phyloP scores from a whole-genome alignment of 257 asterid species.

The Ligustrum vulgare region DNA sequence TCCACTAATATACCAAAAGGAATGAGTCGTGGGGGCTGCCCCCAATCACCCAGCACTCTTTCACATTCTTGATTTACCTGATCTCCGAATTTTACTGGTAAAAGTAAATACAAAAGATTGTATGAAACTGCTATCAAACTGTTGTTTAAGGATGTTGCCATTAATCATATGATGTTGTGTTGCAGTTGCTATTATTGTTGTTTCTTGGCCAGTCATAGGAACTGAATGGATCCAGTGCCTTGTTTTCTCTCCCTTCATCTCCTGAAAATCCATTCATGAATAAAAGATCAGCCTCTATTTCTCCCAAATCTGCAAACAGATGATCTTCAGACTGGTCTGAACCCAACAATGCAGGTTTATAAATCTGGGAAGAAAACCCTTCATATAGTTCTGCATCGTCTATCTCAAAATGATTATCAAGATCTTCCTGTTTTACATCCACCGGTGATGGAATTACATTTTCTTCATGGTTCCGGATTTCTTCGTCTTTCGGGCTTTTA shows the following conservation, averaged over 20 bases:
- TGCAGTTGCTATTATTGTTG: neutral
- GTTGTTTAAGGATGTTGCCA: slow-evolving; percentile 8
- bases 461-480: slow-evolving; percentile 20
- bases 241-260: slow-evolving; percentile 32
- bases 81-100: slow-evolving; percentile 20
- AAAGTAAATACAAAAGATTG: slow-evolving; percentile 1
- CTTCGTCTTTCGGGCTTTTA: slow-evolving; percentile 32
- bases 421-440: slow-evolving; percentile 57
- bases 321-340: slow-evolving; percentile 54
- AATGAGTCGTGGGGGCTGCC: slow-evolving; percentile 31
- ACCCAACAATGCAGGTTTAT: slow-evolving; percentile 55
- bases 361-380: slow-evolving; percentile 37
- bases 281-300: slow-evolving; percentile 59
- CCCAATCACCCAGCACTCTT: slow-evolving; percentile 36
- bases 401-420: slow-evolving; percentile 24
- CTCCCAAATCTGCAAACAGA: slow-evolving; percentile 79
- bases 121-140: neutral
- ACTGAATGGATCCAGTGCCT: slow-evolving; percentile 54
- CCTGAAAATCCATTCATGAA: slow-evolving; percentile 50
- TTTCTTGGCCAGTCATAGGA: slow-evolving; percentile 59
- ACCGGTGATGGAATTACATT: neutral
- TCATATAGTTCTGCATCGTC: slow-evolving; percentile 33
- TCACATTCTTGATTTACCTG: slow-evolving; percentile 14
- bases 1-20: slow-evolving; percentile 55
- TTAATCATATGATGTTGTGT: slow-evolving; percentile 22